Evolutionary conservation across 2,329 filamentous ascomycete species (phyloP).

Genomic region (Fusarium lyarnte): DNA sequence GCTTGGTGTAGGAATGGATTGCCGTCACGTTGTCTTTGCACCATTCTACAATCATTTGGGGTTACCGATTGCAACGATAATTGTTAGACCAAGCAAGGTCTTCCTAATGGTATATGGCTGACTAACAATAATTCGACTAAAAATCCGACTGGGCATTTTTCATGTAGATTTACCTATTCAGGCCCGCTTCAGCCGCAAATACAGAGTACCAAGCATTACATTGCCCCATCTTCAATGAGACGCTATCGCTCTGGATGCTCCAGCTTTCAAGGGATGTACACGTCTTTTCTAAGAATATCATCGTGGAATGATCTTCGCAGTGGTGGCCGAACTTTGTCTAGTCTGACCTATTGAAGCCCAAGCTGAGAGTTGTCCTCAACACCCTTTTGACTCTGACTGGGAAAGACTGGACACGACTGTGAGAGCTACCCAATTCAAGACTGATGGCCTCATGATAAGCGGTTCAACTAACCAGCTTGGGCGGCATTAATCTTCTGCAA

Average conservation of each 20-base stretch:
- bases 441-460: neutral
- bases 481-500: conserved; percentile 26
- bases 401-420: neutral
- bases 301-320: conserved; percentile 10
- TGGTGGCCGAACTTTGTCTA: conserved; percentile 29
- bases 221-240: neutral
- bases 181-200: neutral
- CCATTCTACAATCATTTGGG: neutral
- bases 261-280: neutral
- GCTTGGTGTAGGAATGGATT: neutral
- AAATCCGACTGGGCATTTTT: neutral
- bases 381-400: conserved; percentile 1
- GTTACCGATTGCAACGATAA: neutral
- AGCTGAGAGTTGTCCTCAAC: conserved; percentile 10
- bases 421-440: conserved; percentile 7
- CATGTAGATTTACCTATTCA: neutral
- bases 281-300: conserved; percentile 25
- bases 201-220: neutral
- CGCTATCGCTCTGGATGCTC: neutral
- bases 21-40: neutral
- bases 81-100: no score
- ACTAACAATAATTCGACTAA: neutral
- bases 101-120: no score
- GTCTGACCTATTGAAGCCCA: conserved; percentile 19
- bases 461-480: conserved; percentile 20